Base-by-base conservation (phyloP, 139 green algal genomes). In the Raphidocelis subcapitata region DNA sequence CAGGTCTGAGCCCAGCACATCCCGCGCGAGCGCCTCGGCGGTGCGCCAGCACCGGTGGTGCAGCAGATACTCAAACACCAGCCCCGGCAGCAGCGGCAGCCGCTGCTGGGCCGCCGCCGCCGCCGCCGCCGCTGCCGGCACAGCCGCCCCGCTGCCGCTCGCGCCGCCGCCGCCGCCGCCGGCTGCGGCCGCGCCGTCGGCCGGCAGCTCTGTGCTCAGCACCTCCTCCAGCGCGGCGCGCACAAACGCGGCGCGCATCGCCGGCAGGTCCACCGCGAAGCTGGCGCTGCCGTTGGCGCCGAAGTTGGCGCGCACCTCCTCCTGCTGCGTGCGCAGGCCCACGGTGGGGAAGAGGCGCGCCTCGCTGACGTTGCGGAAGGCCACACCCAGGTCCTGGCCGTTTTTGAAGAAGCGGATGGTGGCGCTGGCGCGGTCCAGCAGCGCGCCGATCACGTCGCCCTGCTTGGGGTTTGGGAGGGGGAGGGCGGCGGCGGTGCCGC, bases 261-360 rank as follows among this genome's bases (percentile, higher is more conserved):
- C n/a, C 29, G 33, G 16, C 3, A 85, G 20, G 69, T 90, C 74
- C 8, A 74, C 78, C 15, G 47, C 56, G 55, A 87, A 89, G 23
- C 79, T 62, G 24, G 54, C 54, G 60, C 60, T 44, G 31, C 60
- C 20, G 36, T 65, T 55, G 23, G 66, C 62, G 12, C 88, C 88
- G 84, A 92, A 86, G 69, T 93, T 92, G 31, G 83, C 85, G 1
- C 44, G 1, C 20, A 89, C 79, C 75, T 92, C 84, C 74, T 93
- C 89, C 44, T 84, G 75, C 0, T 70, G 72, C 0, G 91, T 94
- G 28, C 90, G 79, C 69, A 96, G 72, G 1, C 92, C 92, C 2
- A 97, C 85, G 28, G 73, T 85, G 0, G 92, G 92, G 72, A 87
- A 94, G 26, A 97, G 69, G 18, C 60, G 57, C 1, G 65, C 63